Evolutionary conservation across 2,329 filamentous ascomycete species (phyloP).

Genomic region (Nemania sp.): DNA sequence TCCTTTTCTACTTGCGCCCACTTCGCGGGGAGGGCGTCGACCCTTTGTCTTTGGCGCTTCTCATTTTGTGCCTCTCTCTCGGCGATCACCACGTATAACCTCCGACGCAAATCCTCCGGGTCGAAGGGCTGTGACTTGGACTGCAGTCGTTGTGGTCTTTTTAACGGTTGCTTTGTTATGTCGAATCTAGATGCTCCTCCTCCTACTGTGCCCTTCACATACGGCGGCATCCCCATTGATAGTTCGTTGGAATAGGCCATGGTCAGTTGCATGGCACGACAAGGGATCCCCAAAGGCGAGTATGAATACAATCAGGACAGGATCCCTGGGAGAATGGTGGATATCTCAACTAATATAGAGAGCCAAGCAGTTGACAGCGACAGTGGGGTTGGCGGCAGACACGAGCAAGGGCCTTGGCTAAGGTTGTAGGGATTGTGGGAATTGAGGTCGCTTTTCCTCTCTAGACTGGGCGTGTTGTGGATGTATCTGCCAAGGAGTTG

Average conservation of each 20-base stretch:
- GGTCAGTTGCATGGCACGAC: constrained; percentile 31
- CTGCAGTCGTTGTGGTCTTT: constrained; percentile 31
- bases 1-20: constrained; percentile 33
- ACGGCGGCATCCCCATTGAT: constrained; percentile 18
- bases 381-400: constrained; percentile 30
- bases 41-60: constrained; percentile 49
- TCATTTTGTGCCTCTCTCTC: constrained; percentile 61
- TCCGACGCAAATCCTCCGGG: constrained; percentile 65
- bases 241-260: constrained; percentile 37
- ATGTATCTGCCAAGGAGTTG: constrained; percentile 34
- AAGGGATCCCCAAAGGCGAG: background rate
- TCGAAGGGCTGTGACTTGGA: constrained; percentile 59
- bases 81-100: constrained; percentile 63
- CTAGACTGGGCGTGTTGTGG: constrained; percentile 28
- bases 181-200: constrained; percentile 32
- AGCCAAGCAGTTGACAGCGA: constrained; percentile 16
- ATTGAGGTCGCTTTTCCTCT: constrained; percentile 27
- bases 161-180: constrained; percentile 15
- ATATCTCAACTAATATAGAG: constrained; percentile 28
- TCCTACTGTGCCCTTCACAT: constrained; percentile 21
- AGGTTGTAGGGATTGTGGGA: constrained; percentile 34
- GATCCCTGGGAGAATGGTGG: constrained; percentile 8
- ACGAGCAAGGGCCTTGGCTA: constrained; percentile 28
- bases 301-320: constrained; percentile 11
- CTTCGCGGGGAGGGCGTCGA: constrained; percentile 43